phyloP scores from a whole-genome alignment of 2,329 filamentous ascomycete species.

The Rhytidhysteron rufulum region DNA sequence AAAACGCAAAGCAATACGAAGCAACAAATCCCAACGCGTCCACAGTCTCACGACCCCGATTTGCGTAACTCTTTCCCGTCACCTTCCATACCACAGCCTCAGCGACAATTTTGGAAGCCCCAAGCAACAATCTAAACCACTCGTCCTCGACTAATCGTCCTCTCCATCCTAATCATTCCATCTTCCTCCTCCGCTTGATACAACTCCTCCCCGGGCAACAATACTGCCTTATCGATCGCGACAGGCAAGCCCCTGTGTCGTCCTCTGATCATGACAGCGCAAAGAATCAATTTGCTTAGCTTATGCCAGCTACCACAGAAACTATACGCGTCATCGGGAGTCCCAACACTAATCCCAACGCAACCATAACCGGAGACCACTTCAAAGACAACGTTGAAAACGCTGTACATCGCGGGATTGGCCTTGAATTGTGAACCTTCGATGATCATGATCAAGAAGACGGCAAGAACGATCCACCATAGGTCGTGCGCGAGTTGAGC shows the following conservation, averaged over 20 bases:
- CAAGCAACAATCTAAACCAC: no score
- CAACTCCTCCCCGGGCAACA: constrained; percentile 33
- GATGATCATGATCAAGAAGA: constrained; percentile 46
- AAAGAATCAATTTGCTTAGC: constrained; percentile 53
- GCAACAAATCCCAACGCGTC: no score
- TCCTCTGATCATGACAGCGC: constrained; percentile 54
- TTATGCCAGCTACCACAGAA: constrained; percentile 48
- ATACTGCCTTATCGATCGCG: constrained; percentile 48
- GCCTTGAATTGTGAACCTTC: constrained; percentile 34
- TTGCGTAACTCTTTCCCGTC: no score
- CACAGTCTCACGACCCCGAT: no score
- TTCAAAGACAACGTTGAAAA: constrained; percentile 47
- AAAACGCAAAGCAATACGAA: no score
- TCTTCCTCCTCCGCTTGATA: constrained; percentile 35
- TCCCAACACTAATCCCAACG: constrained; percentile 46
- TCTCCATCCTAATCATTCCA: constrained; percentile 20
- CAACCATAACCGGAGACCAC: constrained; percentile 35
- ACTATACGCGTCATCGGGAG: constrained; percentile 42
- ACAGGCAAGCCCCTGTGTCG: constrained; percentile 54
- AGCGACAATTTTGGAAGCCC: no score
- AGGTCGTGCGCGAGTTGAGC: constrained; percentile 46
- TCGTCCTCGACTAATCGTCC: constrained; percentile 11
- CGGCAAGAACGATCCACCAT: constrained; percentile 43
- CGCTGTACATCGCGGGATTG: constrained; percentile 34
- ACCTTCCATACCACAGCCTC: no score